Conservation (phyloP, 2,329 filamentous ascomycete species). For the Xylariaceae sp. region DNA sequence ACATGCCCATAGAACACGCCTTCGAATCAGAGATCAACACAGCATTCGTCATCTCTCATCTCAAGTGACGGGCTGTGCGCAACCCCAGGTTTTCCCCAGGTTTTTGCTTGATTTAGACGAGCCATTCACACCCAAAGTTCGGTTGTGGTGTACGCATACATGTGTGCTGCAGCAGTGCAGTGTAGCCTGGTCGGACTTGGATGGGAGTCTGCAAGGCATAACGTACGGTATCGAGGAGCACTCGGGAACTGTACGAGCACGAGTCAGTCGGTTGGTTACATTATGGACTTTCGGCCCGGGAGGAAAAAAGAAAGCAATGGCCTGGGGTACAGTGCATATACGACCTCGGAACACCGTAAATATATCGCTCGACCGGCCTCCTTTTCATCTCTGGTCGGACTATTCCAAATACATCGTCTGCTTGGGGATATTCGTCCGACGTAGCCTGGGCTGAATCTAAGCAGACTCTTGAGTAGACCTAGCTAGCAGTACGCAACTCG, state of each 20-base stretch:
- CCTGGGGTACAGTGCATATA: background rate
- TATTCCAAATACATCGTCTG: too few relatives aligned
- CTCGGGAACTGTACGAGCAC: conserved; percentile 11
- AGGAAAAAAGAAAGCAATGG: conserved; percentile 15
- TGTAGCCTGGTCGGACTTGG: background rate
- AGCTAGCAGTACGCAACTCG: too few relatives aligned
- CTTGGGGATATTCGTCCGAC: too few relatives aligned
- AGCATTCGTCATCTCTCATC: background rate
- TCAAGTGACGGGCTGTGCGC: background rate
- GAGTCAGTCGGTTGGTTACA: conserved; percentile 17
- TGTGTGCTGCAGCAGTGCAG: too few relatives aligned
- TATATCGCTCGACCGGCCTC: too few relatives aligned
- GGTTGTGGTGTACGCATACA: too few relatives aligned
- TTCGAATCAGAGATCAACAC: background rate
- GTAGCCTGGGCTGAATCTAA: too few relatives aligned
- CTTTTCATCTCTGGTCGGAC: too few relatives aligned
- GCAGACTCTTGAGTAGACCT: too few relatives aligned
- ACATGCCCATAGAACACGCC: too few relatives aligned
- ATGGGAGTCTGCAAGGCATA: background rate
- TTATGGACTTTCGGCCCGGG: conserved; percentile 36
- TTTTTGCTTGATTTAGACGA: background rate
- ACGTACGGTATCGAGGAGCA: background rate
- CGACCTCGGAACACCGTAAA: too few relatives aligned
- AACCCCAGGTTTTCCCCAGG: background rate
- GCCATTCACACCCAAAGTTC: background rate